Evolutionary conservation across 176 grass and related monocot species (phyloP), one percentile per base, ranked within the genome.

Genomic region (Pontederia crassipes): DNA sequence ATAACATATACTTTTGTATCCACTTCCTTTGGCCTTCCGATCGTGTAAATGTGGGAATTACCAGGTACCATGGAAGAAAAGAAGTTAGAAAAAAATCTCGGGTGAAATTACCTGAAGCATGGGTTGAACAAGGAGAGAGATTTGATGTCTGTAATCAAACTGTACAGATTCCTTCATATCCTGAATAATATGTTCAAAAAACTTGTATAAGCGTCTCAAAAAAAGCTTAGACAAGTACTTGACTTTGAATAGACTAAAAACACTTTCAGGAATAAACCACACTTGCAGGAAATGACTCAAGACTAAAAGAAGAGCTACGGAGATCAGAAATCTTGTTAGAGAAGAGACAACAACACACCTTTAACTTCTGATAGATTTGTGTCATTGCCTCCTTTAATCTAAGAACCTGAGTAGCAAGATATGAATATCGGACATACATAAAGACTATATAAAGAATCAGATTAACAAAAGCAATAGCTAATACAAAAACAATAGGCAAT

Each of bases 311-410:
- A 40, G 32, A 40, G 3, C 32, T 40, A 40, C 3, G 32, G 32
- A 5, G 13, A 61, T 28, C 28, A 61, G 13, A 61, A 61, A 8
- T 15, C 15, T 13, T 16, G 32, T 2, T 40, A 40, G 32, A 7
- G 32, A 71, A 17, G 28, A 50, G 11, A 54, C 46, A 46, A 24
- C 9, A 20, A 62, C 28, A 57, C 79, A 85, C 89, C 85, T 95
- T 86, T 69, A 95, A 68, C 63, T 95, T 95, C 46, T 95, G 89
- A 81, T 95, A 95, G 68, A 95, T 89, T 52, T 89, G 82, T 52
- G 82, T 57, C 89, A 95, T 95, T 73, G 82, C 89, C 78, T 89
- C 86, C 72, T 95, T 95, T 62, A 95, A 10, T 59, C 85, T 86
- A 76, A 75, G 79, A 72, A 95, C 77, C 89, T 95, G 80, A 40